phyloP scores from a whole-genome alignment of 352 stramenopile species.

The Ophiocytium majus region DNA sequence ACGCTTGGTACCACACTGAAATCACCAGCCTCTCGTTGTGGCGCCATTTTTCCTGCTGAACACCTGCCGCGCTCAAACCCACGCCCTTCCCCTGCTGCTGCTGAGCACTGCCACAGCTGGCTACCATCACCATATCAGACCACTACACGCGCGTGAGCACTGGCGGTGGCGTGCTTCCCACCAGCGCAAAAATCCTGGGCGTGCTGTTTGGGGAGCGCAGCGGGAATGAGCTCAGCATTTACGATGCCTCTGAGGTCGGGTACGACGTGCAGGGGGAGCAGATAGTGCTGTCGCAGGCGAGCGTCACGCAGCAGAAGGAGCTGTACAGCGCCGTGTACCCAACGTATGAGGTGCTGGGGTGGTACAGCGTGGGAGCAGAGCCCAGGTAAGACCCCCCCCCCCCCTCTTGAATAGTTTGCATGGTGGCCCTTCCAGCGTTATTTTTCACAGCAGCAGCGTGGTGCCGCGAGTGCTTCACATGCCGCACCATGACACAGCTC shows the following conservation, averaged over 20 bases:
- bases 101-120: conserved; percentile 30
- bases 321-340: conserved; percentile 55
- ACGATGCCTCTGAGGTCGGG: conserved; percentile 48
- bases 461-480: no score
- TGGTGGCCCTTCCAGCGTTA: no score
- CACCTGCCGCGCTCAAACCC: no score
- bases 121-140: conserved; percentile 55
- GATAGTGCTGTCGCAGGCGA: conserved; percentile 38
- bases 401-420: no score
- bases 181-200: conserved; percentile 36
- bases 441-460: no score
- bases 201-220: conserved; percentile 49
- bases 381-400: conserved; percentile 40
- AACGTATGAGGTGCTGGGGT: conserved; percentile 55
- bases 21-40: no score
- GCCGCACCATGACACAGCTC: no score
- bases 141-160: conserved; percentile 53
- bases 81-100: no score
- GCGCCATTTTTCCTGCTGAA: no score
- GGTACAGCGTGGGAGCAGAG: conserved; percentile 51
- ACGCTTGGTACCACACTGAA: no score
- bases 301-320: conserved; percentile 53
- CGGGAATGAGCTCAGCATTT: conserved; percentile 49
- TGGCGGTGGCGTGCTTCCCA: conserved; percentile 40
- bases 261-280: conserved; percentile 33